Percentiles rank a stretch among this genome's conserved stretches.
phyloP scores from a whole-genome alignment of 2,329 filamentous ascomycete genomes.

The Coniochaeta ligniaria region DNA sequence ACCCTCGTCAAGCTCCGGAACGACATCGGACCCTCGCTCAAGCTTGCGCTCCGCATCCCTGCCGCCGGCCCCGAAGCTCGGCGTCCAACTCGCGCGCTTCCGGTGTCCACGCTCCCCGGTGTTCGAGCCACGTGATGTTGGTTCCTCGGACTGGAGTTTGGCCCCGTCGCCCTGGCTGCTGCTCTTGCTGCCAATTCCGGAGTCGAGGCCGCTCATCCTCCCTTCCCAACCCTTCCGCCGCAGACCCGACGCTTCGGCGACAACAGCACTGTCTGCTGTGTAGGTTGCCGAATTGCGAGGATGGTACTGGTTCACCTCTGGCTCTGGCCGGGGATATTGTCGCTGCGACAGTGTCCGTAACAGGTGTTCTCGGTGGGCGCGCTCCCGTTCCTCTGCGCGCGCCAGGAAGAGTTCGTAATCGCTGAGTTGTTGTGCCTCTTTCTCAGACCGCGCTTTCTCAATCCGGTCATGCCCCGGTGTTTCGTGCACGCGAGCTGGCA shows the following conservation, averaged over 20 bases:
- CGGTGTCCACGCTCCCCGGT: conserved; percentile 1
- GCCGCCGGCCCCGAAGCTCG: conserved; percentile 2
- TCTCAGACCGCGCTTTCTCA: neutral
- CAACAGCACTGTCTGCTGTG: neutral
- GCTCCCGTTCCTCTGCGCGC: conserved; percentile 17
- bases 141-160: neutral
- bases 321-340: neutral
- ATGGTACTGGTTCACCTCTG: neutral
- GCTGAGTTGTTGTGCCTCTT: neutral
- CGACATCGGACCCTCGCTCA: neutral
- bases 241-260: neutral
- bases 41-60: neutral
- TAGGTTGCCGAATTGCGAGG: neutral
- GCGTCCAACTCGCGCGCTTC: conserved; percentile 9
- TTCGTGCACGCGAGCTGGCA: neutral
- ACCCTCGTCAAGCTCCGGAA: neutral
- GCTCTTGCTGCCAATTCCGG: conserved; percentile 1
- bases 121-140: neutral
- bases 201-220: neutral
- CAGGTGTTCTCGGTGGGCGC: conserved; percentile 12
- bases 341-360: conserved; percentile 13
- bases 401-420: conserved; percentile 22
- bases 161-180: neutral
- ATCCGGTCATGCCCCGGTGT: neutral
- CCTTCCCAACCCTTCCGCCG: neutral